Evolutionary conservation across 139 green algal genomes (phyloP).

Genomic region (Desmodesmus armatus): DNA sequence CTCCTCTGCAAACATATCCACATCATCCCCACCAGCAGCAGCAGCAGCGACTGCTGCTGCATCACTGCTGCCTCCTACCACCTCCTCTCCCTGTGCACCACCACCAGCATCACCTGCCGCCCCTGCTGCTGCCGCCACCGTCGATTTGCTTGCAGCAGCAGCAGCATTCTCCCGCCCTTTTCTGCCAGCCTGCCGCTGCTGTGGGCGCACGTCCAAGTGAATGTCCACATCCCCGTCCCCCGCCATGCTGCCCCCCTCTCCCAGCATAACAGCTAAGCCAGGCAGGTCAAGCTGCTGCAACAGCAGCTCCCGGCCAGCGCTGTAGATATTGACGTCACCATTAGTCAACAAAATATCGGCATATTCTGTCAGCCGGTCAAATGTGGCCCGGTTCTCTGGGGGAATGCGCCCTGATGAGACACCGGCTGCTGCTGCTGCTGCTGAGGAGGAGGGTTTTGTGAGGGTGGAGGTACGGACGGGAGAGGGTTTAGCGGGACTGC

Average conservation of each 20-base stretch:
- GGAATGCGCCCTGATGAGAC: background rate
- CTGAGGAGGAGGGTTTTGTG: background rate
- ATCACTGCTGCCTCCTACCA: background rate
- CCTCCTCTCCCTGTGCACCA: background rate
- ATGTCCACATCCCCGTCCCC: background rate
- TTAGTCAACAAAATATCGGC: slow-evolving; percentile 58
- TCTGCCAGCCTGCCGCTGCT: background rate
- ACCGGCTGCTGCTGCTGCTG: too few species aligned
- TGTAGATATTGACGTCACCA: slow-evolving; percentile 61
- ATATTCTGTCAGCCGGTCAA: slow-evolving; percentile 63
- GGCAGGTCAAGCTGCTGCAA: slow-evolving; percentile 2
- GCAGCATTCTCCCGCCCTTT: background rate
- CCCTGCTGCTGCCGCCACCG: background rate
- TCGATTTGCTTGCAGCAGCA: background rate
- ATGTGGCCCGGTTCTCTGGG: slow-evolving; percentile 29
- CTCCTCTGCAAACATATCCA: background rate
- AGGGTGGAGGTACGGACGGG: too few species aligned
- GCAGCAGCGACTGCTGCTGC: background rate
- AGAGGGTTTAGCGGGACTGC: too few species aligned
- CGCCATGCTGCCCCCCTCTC: slow-evolving; percentile 10
- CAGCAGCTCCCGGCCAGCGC: slow-evolving; percentile 4
- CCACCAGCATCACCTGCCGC: background rate
- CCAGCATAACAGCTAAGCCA: slow-evolving; percentile 28
- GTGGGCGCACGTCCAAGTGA: too few species aligned
- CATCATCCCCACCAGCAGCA: background rate